These are phyloP conservation scores for Echinosophora koreensis DNA, from an alignment of 306 rosid species.

Conservation along the genomic window DNA sequence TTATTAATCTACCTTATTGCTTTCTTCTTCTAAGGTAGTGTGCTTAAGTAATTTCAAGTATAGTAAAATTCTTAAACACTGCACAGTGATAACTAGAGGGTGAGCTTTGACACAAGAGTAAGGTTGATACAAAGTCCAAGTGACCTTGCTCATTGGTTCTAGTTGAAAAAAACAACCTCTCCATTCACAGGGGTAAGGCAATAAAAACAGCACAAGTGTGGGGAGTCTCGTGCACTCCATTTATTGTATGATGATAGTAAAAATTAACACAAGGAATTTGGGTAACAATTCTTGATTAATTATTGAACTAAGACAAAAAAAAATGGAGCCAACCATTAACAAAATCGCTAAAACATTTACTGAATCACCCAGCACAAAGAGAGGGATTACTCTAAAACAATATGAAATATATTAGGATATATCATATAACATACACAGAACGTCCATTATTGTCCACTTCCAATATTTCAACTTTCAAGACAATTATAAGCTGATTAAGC, in stretches of 20 bases:
- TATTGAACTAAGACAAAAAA: conserved; percentile 9
- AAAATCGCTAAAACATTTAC: background rate
- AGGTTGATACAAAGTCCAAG: background rate
- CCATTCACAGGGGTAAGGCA: background rate
- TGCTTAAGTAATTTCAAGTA: background rate
- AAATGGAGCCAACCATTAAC: background rate
- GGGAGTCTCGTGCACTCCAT: background rate
- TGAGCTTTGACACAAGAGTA: background rate
- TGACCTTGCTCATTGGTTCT: background rate
- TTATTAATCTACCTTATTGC: background rate
- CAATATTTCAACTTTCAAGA: conserved; percentile 6
- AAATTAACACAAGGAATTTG: background rate
- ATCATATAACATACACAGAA: background rate
- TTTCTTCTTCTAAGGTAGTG: conserved; percentile 28
- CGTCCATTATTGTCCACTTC: background rate
- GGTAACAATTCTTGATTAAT: background rate
- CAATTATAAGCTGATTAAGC: background rate
- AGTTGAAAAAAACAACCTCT: background rate
- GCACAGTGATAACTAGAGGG: conserved; percentile 2
- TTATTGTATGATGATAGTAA: background rate
- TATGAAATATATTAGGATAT: background rate
- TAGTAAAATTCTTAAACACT: background rate
- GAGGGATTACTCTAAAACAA: background rate
- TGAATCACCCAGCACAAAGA: conserved; percentile 16
- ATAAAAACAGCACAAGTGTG: background rate